A percentile compares a stretch with the other conserved stretches of the same genome.
Conservation (phyloP, 805 yeast genomes). For the Hyphopichia homilentoma region DNA sequence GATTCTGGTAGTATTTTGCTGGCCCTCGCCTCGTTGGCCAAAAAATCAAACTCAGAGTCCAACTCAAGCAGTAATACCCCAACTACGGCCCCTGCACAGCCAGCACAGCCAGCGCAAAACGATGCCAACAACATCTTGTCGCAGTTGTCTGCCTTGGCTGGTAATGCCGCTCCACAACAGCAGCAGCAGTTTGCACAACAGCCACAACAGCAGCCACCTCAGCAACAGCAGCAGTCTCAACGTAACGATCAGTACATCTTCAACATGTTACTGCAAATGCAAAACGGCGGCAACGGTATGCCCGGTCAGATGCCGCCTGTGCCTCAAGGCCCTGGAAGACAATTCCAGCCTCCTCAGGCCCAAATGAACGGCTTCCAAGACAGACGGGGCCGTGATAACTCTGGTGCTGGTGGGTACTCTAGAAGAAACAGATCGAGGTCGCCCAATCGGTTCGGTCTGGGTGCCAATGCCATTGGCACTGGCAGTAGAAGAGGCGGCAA, state of each 20-base stretch:
- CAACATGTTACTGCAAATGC: conserved; percentile 54
- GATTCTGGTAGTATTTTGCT: conserved; percentile 65
- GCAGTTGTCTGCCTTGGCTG: conserved; percentile 40
- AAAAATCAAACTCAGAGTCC: conserved; percentile 31
- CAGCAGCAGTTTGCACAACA: no score
- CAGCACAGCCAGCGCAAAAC: conserved; percentile 13
- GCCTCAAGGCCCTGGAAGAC: conserved; percentile 11
- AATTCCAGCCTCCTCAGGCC: conserved; percentile 13
- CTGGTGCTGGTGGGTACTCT: conserved; percentile 29
- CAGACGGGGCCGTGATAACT: conserved; percentile 18
- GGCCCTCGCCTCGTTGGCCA: conserved; percentile 64
- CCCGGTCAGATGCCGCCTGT: conserved; percentile 7
- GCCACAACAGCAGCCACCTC: no score
- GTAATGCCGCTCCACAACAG: conserved; percentile 6
- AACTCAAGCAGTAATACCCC: no score
- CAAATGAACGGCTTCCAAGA: conserved; percentile 7
- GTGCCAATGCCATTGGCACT: conserved; percentile 13
- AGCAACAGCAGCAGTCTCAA: no score
- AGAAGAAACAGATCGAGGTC: conserved; percentile 55
- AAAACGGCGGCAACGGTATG: conserved; percentile 14
- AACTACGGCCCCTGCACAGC: conserved; percentile 20
- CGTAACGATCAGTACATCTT: conserved; percentile 39
- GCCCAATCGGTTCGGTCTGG: conserved; percentile 31
- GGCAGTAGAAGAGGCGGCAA: conserved; percentile 20
- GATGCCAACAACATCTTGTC: conserved; percentile 40